Base-by-base conservation (phyloP, 352 stramenopile species). In the Thraustochytrium sp. region DNA sequence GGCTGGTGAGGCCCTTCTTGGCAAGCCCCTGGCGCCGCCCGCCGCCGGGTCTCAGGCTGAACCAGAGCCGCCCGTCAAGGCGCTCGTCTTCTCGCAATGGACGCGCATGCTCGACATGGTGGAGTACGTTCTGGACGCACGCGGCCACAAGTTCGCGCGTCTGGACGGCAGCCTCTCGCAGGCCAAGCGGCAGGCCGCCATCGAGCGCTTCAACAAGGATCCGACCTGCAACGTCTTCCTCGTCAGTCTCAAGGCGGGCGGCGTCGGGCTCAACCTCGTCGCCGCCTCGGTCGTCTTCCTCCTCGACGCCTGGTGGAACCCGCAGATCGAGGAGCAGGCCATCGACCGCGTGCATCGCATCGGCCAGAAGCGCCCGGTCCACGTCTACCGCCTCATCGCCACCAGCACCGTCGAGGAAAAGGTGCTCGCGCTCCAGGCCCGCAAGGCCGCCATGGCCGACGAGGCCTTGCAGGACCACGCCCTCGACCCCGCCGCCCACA, bases 261-360 rank as follows among this genome's bases (percentile, higher is more conserved):
- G 92, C 53, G 89, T 96, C n/a, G 93, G 93, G 1, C 88, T 97
- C n/a, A 97, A 96, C 74, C 88, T 97, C 61, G 96, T 91, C 62
- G 91, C 90, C 42, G 93, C 93, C 34, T 95, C 90, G 0, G 89
- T 94, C 2, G 92, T 96, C 54, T 93, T 97, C 48, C 84, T 97
- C 51, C 86, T 96, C 36, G 93, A 96, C 76, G 92, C 93, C 0
- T 61, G 53, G 48, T 65, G 53, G 53, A 61, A 64, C 85, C 90
- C 92, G 18, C 91, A 92, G 54, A 90, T 97, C 26, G 94, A 98
- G 76, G 89, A 95, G 44, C 95, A 98, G 86, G 95, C 95, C 0
- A 93, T 98, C 62, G 93, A 98, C 88, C 90, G 93, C 55, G 91
- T 95, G 36, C 93, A 96, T 65, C 92, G 93, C 2, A 86, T 97